phyloP scores from a whole-genome alignment of 352 stramenopile species.

The Globisporangium rhizosaccharum region DNA sequence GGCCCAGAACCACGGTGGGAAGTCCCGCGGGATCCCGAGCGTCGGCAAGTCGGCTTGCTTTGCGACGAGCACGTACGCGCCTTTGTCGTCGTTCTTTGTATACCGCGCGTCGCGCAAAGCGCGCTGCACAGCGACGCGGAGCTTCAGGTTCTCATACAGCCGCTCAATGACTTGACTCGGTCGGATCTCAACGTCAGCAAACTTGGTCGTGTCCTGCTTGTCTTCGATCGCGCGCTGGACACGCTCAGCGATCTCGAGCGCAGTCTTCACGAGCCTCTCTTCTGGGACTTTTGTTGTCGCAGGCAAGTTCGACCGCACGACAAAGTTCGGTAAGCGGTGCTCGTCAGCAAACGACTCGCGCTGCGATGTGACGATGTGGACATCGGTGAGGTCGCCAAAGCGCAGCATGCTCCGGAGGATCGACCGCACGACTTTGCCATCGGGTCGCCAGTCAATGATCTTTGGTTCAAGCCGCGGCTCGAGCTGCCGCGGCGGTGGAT shows the following conservation, averaged over 20 bases:
- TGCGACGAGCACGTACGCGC: constrained; percentile 67
- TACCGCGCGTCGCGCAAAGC: constrained; percentile 47
- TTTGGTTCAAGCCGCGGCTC: constrained; percentile 39
- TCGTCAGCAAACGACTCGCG: constrained; percentile 66
- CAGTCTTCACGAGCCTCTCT: constrained; percentile 49
- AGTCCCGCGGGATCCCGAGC: constrained; percentile 58
- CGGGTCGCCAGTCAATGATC: constrained; percentile 34
- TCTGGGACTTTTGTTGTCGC: constrained; percentile 47
- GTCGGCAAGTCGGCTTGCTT: constrained; percentile 63
- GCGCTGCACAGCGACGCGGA: constrained; percentile 76
- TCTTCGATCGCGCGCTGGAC: constrained; percentile 49
- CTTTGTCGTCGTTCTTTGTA: constrained; percentile 35
- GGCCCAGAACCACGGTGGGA: constrained; percentile 65
- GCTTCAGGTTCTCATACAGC: constrained; percentile 83
- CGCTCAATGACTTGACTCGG: constrained; percentile 73
- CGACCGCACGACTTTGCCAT: constrained; percentile 66
- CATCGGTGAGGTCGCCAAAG: constrained; percentile 76
- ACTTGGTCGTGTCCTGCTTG: constrained; percentile 73
- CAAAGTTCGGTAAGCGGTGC: constrained; percentile 71
- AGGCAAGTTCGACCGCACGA: constrained; percentile 57
- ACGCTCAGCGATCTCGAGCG: constrained; percentile 55
- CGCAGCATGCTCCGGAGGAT: constrained; percentile 66
- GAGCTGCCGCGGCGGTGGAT: constrained; percentile 28
- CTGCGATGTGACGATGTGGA: constrained; percentile 38
- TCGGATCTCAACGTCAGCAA: constrained; percentile 67